A percentile compares a stretch with the other conserved stretches of the same genome.
Conservation (phyloP, 257 asterid species). For the Gardenia jasminoides region DNA sequence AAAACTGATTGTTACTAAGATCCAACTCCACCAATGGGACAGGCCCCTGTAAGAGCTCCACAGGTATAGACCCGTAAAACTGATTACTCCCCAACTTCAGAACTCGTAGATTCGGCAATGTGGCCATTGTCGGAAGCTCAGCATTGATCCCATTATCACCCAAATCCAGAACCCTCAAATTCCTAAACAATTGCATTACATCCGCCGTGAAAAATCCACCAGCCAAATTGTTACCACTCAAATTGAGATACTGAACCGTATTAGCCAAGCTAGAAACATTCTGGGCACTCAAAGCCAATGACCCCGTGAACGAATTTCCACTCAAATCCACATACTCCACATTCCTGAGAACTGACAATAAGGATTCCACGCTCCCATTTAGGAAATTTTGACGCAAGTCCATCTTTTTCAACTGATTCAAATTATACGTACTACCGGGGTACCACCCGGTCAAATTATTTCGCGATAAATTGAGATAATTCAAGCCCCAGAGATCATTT, state of each 20-base stretch:
- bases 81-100: slow-evolving; percentile 61
- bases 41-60: slow-evolving; percentile 60
- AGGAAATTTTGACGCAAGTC: slow-evolving; percentile 70
- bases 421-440: slow-evolving; percentile 58
- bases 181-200: slow-evolving; percentile 52
- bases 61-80: slow-evolving; percentile 60
- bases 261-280: slow-evolving; percentile 69
- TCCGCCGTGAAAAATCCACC: slow-evolving; percentile 59
- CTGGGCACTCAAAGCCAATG: slow-evolving; percentile 44
- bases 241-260: slow-evolving; percentile 53
- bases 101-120: slow-evolving; percentile 55
- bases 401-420: slow-evolving; percentile 70
- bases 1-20: slow-evolving; percentile 74
- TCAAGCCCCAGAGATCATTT: slow-evolving; percentile 62
- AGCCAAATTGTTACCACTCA: slow-evolving; percentile 60
- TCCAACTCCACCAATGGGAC: slow-evolving; percentile 69
- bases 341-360: slow-evolving; percentile 62
- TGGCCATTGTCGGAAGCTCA: slow-evolving; percentile 57
- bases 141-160: slow-evolving; percentile 56
- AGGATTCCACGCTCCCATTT: slow-evolving; percentile 47
- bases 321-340: slow-evolving; percentile 78
- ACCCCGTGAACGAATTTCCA: slow-evolving; percentile 56
- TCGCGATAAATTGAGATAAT: slow-evolving; percentile 57
- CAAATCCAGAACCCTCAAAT: slow-evolving; percentile 68
- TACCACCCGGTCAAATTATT: slow-evolving; percentile 61